Evolutionary conservation across 164 flowering plant genomes (phyloP), one percentile per base, ranked within the genome.

Genomic region (Santalum album): DNA sequence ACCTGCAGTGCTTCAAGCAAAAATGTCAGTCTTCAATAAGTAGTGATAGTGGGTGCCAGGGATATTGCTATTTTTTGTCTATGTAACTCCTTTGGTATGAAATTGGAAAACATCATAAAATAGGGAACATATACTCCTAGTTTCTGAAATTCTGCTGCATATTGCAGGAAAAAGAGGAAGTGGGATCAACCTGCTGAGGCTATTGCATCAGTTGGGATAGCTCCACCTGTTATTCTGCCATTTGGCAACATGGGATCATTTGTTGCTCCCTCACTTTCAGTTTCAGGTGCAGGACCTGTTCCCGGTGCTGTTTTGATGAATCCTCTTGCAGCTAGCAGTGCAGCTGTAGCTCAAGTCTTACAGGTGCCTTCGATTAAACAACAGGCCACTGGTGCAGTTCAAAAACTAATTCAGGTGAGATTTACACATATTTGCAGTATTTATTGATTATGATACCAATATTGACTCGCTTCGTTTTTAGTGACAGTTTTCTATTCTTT

Each of bases 131-230:
- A n/a, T 45, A 3, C 6, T 22, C 11, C 3, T 22, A 49, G 19
- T 36, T 11, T 54, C 2, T 54, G 45, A 42, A 56, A 7, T 25
- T 23, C 42, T 40, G 23, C 19, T 18, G 14, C 15, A 12, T 51
- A 50, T 34, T 59, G 51, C 74, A 94, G 99, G 60, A 94, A 65
- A 69, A 90, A 78, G 81, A 83, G 97, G 64, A 94, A 86, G 69
- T 94, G 99, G 99, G 97, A 94, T 72, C 92, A 87, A 65, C 99
- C 97, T 57, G 95, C 87, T 5, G 92, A 80, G 66, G 64, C 78
- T 2, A 67, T 87, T 56, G 63, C 80, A 51, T 63, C 94, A 46
- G 77, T 77, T 53, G 84, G 83, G 29, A 39, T 72, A 10, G 73
- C 72, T 20, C 62, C 73, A 24, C 74, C 85, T 60, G 81, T 78